A percentile compares a stretch with the other conserved stretches of the same genome.
phyloP scores from a whole-genome alignment of 441 rosid genomes.

The Raphanus hybrid region DNA sequence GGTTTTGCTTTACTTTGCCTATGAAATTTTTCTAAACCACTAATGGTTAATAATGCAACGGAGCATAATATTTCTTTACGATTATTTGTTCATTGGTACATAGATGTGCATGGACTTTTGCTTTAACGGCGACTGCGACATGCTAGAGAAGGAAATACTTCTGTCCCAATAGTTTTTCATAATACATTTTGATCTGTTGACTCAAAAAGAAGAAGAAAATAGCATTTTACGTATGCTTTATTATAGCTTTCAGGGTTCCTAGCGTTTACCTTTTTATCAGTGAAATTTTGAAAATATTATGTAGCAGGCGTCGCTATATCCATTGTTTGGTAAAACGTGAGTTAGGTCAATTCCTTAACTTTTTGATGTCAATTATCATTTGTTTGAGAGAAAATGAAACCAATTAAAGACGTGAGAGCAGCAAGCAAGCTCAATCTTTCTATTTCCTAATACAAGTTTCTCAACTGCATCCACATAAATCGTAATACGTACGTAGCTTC shows the following conservation, averaged over 20 bases:
- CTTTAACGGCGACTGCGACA: slow-evolving; percentile 47
- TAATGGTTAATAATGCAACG: neutral
- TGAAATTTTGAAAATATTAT: slow-evolving; percentile 2
- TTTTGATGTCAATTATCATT: neutral
- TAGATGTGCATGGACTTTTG: slow-evolving; percentile 24
- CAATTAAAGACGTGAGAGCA: slow-evolving; percentile 25
- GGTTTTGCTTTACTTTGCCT: neutral
- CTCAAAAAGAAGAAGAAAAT: neutral
- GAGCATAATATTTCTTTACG: neutral
- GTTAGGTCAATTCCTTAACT: slow-evolving; percentile 37
- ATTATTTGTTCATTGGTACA: slow-evolving; percentile 6
- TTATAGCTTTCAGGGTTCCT: slow-evolving; percentile 15
- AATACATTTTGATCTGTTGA: neutral
- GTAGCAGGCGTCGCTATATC: slow-evolving; percentile 33
- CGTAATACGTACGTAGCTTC: neutral
- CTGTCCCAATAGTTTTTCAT: slow-evolving; percentile 40
- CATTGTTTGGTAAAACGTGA: slow-evolving; percentile 31
- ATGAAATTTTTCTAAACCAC: neutral
- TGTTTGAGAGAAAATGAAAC: slow-evolving; percentile 6
- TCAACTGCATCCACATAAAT: slow-evolving; percentile 1
- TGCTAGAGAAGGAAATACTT: slow-evolving; percentile 31
- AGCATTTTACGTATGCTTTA: slow-evolving; percentile 23
- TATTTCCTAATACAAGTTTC: slow-evolving; percentile 10
- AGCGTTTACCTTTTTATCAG: slow-evolving; percentile 24
- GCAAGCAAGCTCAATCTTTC: slow-evolving; percentile 7